phyloP scores from a whole-genome alignment of 495 filamentous ascomycete species.

The Aspergillus sclerotiicarbonarius region DNA sequence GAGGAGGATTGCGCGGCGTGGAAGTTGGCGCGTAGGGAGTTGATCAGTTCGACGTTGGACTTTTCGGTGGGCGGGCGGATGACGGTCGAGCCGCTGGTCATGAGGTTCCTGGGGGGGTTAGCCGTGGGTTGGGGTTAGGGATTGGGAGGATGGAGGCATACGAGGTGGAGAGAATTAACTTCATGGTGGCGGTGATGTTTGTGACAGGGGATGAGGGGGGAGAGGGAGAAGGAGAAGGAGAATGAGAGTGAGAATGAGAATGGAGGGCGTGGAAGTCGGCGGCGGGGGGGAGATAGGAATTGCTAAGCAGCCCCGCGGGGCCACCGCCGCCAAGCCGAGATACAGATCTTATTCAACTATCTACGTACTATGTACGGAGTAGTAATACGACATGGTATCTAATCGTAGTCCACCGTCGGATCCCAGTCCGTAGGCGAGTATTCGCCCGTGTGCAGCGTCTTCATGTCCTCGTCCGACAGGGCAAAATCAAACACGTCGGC shows the following conservation, averaged over 20 bases:
- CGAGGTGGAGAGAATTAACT: slow-evolving; percentile 88
- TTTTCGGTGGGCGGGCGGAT: slow-evolving; percentile 73
- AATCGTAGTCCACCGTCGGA: slow-evolving; percentile 54
- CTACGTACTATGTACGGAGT: slow-evolving; percentile 4
- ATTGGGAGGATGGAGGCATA: slow-evolving; percentile 38
- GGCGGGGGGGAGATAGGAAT: slow-evolving; percentile 10
- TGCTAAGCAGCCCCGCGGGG: slow-evolving; percentile 28
- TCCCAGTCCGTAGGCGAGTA: slow-evolving; percentile 62
- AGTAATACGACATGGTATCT: no score
- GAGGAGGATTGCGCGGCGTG: slow-evolving; percentile 60
- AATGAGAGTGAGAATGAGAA: background rate
- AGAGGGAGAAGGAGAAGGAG: background rate
- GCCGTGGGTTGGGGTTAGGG: background rate
- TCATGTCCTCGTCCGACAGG: slow-evolving; percentile 59
- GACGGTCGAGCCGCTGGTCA: slow-evolving; percentile 72
- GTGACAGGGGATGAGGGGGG: background rate
- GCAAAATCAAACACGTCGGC: slow-evolving; percentile 80
- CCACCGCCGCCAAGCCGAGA: background rate
- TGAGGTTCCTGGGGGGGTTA: slow-evolving; percentile 67
- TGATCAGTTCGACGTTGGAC: slow-evolving; percentile 84
- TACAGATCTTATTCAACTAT: background rate
- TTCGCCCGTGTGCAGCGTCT: slow-evolving; percentile 52
- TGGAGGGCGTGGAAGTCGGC: no score
- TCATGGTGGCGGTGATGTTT: slow-evolving; percentile 44
- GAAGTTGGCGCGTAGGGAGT: slow-evolving; percentile 81